Evolutionary conservation across 139 green algal species (phyloP).

Genomic region (Chlamydomonas applanata): DNA sequence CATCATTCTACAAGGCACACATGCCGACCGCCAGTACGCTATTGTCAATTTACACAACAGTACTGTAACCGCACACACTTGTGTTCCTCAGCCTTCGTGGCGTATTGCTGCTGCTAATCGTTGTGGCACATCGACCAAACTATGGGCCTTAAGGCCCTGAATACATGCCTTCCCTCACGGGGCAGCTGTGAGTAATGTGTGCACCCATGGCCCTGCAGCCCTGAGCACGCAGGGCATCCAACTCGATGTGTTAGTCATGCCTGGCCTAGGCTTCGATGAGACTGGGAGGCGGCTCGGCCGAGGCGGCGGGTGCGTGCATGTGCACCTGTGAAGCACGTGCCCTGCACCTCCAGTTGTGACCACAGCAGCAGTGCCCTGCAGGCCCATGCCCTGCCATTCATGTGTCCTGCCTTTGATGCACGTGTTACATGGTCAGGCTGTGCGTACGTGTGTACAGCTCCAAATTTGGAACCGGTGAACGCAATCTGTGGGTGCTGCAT

Average conservation of each 20-base stretch:
- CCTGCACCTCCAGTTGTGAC: neutral
- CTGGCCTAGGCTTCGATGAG: conserved; percentile 74
- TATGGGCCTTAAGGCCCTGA: neutral
- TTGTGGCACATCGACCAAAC: neutral
- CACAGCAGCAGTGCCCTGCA: neutral
- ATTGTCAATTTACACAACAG: too few relatives aligned
- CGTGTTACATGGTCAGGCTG: too few relatives aligned
- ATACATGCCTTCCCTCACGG: neutral
- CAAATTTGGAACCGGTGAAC: too few relatives aligned
- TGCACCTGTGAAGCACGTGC: neutral
- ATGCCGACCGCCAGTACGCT: too few relatives aligned
- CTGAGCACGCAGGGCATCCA: neutral
- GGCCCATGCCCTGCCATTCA: neutral
- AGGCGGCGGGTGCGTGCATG: conserved; percentile 64
- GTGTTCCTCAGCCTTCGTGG: neutral
- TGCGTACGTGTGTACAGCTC: too few relatives aligned
- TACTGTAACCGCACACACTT: neutral
- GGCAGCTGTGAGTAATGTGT: conserved; percentile 23
- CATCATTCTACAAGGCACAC: too few relatives aligned
- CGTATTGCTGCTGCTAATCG: neutral
- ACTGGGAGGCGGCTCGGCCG: conserved; percentile 60
- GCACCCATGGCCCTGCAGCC: neutral
- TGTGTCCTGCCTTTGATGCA: neutral
- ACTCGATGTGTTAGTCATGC: conserved; percentile 78
- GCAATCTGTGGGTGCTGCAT: too few relatives aligned